Evolutionary conservation across 2,329 filamentous ascomycete genomes (phyloP).

Genomic region (Lithohypha guttulata): DNA sequence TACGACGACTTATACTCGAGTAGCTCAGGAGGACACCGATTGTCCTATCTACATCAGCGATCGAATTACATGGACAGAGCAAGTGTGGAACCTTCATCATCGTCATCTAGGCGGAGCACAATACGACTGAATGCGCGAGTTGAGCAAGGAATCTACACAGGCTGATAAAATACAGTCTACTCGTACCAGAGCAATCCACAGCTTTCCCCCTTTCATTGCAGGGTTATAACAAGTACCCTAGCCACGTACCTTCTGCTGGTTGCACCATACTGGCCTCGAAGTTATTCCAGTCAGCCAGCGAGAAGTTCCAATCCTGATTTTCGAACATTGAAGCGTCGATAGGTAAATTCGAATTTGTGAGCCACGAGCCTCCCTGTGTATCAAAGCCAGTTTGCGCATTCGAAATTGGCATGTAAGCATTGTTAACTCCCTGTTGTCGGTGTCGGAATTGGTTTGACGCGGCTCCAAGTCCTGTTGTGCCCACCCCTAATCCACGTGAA

Average conservation of each 20-base stretch:
- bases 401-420: too few species aligned
- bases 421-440: slow-evolving; percentile 1
- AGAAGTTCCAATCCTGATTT: slow-evolving; percentile 21
- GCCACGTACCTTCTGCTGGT: slow-evolving; percentile 5
- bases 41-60: too few species aligned
- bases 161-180: too few species aligned
- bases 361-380: slow-evolving; percentile 3
- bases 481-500: background rate
- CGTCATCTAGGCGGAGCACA: too few species aligned
- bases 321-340: slow-evolving; percentile 39
- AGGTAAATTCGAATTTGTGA: slow-evolving; percentile 2
- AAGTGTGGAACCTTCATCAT: too few species aligned
- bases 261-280: slow-evolving; percentile 9
- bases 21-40: too few species aligned
- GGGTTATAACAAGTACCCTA: slow-evolving; percentile 4
- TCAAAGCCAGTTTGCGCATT: background rate
- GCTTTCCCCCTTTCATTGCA: too few species aligned
- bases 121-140: too few species aligned
- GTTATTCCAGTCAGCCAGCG: slow-evolving; percentile 8
- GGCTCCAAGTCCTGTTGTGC: background rate
- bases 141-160: too few species aligned
- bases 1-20: too few species aligned
- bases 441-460: slow-evolving; percentile 1
- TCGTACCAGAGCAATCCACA: too few species aligned
- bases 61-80: too few species aligned